Evolutionary conservation across 2,329 filamentous ascomycete species (phyloP).

Genomic region (Trichophyton mentagrophytes): DNA sequence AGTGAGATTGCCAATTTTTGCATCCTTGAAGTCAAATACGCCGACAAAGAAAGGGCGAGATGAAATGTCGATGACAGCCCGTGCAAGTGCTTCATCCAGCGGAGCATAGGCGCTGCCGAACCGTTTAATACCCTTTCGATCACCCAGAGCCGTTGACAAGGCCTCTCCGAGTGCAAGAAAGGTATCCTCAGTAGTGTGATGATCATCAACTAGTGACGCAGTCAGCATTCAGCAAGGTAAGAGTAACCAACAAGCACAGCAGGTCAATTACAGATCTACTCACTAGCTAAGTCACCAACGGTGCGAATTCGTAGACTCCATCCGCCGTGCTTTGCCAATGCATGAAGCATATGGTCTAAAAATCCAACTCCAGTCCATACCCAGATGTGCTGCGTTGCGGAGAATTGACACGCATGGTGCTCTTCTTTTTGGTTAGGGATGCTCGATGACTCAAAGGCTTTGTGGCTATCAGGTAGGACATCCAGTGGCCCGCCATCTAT

Average conservation of each 20-base stretch:
- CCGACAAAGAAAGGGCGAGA: slow-evolving; percentile 80
- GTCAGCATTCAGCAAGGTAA: background rate
- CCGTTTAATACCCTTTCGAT: slow-evolving; percentile 66
- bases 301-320: slow-evolving; percentile 80
- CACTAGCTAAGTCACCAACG: slow-evolving; percentile 83
- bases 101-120: slow-evolving; percentile 89
- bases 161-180: slow-evolving; percentile 81
- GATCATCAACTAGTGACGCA: slow-evolving; percentile 65
- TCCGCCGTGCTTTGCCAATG: slow-evolving; percentile 85
- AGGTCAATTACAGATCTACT: slow-evolving; percentile 21
- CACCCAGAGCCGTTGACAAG: slow-evolving; percentile 68
- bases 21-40: slow-evolving; percentile 70
- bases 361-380: slow-evolving; percentile 93
- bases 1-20: slow-evolving; percentile 87
- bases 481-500: slow-evolving; percentile 67
- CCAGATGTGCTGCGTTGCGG: slow-evolving; percentile 71
- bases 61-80: slow-evolving; percentile 87
- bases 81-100: slow-evolving; percentile 86
- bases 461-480: slow-evolving; percentile 5
- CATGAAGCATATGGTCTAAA: slow-evolving; percentile 97
- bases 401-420: slow-evolving; percentile 71
- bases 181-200: slow-evolving; percentile 93
- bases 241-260: background rate
- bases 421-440: slow-evolving; percentile 34
- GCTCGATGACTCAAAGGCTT: slow-evolving; percentile 34